Evolutionary conservation across 345 rosid species (phyloP), one percentile per base, ranked within the genome.

Genomic region (Dipteronia sinensis): DNA sequence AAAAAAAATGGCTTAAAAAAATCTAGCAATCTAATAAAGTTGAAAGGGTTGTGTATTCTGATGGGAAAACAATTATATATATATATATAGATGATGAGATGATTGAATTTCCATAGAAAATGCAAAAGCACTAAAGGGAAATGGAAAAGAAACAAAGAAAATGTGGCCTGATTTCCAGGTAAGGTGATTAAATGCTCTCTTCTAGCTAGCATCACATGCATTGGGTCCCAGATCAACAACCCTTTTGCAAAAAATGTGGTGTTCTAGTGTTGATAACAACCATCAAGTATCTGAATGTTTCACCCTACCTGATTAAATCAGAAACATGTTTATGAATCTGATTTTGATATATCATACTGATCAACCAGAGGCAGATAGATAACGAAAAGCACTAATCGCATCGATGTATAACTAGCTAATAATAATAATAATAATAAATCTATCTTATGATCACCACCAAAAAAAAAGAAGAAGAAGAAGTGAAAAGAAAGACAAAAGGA

Each of bases 161-260:
- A 69, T 10, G n/a, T 23, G 73, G 42, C 70, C 68, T 15, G 34
- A n/a, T 64, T 63, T 46, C 19, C 23, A 15, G 77, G 13, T n/a
- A 31, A 11, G 44, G 11, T 34, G 71, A 65, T 25, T 34, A 47
- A 31, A 74, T 17, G 66, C 22, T 42, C 66, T 3, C 38, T 34
- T 34, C 38, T 34, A 34, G 38, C 22, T 71, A 67, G 72, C 10
- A 66, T 67, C 80, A 79, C 83, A 79, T 81, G 83, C 47, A 47
- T 42, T 20, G 79, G 85, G 86, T 47, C 82, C 87, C 87, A 62
- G 19, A 40, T 68, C 67, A 56, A 69, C 70, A 64, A 65, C 22
- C n/a, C 3, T 25, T 34, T 59, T 16, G 77, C 27, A 46, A 19
- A 73, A 69, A 34, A 40, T 65, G 73, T 76, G 80, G 81, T 73